Conservation (phyloP, 169 alveolate species). For the Hepatocystis sp. region DNA sequence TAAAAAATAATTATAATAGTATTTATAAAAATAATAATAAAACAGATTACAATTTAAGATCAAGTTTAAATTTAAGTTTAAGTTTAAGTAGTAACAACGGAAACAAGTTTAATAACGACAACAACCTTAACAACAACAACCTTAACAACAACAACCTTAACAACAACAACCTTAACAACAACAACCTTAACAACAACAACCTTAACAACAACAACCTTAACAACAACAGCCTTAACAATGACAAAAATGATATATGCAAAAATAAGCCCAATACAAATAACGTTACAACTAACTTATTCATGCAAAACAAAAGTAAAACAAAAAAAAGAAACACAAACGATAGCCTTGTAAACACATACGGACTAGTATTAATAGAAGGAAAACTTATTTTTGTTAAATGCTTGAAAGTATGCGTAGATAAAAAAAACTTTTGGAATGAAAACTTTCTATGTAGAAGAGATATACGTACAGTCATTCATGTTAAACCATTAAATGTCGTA, state of each 20-base stretch:
- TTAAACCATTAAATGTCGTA: constrained; percentile 77
- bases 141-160: too few species aligned
- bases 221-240: constrained; percentile 3
- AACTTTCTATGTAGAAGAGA: constrained; percentile 91
- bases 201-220: constrained; percentile 26
- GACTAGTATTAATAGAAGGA: constrained; percentile 85
- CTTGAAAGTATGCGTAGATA: constrained; percentile 87
- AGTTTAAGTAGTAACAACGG: too few species aligned
- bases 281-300: too few species aligned
- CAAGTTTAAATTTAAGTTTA: too few species aligned
- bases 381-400: constrained; percentile 86
- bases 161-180: too few species aligned
- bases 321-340: constrained; percentile 38
- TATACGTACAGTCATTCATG: constrained; percentile 87
- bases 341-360: constrained; percentile 9
- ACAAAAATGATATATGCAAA: constrained; percentile 1
- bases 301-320: neutral
- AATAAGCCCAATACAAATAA: too few species aligned
- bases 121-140: neutral
- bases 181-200: neutral
- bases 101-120: neutral
- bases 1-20: too few species aligned
- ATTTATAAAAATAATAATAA: too few species aligned
- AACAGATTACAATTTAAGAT: too few species aligned
- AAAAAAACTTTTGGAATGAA: constrained; percentile 92